A percentile compares a stretch with the other conserved stretches of the same genome.
Evolutionary conservation across 2,329 filamentous ascomycete species (phyloP).

Genomic region (Elsinoe batatas): DNA sequence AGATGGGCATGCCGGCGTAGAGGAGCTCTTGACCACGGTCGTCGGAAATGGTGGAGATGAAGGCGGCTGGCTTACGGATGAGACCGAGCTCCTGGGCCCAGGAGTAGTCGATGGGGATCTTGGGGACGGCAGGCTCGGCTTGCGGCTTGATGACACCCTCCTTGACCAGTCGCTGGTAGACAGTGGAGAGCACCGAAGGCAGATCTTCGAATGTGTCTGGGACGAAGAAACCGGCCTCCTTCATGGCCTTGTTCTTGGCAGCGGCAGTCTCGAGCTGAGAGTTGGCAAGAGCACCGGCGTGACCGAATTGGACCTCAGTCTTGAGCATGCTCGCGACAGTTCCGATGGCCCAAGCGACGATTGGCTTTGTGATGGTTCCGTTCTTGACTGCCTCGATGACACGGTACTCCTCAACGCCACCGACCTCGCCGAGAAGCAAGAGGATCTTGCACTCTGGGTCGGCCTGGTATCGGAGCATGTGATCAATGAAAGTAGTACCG

Average conservation of each 20-base stretch:
- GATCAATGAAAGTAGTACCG: slow-evolving; percentile 98
- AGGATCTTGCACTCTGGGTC: slow-evolving; percentile 98
- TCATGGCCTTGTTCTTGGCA: slow-evolving; percentile 95
- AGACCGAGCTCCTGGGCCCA: slow-evolving; percentile 99
- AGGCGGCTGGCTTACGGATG: slow-evolving; percentile 97
- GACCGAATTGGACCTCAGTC: slow-evolving; percentile 98
- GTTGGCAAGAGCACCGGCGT: slow-evolving; percentile 98
- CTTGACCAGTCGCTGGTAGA: slow-evolving; percentile 83
- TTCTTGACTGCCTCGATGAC: slow-evolving; percentile 97
- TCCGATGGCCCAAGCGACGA: slow-evolving; percentile 98
- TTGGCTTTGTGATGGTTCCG: slow-evolving; percentile 92
- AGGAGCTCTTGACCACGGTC: slow-evolving; percentile 98
- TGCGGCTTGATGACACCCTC: slow-evolving; percentile 76
- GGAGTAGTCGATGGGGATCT: slow-evolving; percentile 99
- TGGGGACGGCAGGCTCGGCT: slow-evolving; percentile 84
- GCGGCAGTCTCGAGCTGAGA: slow-evolving; percentile 96
- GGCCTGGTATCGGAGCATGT: slow-evolving; percentile 89
- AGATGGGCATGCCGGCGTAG: slow-evolving; percentile 98
- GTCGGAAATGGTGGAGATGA: slow-evolving; percentile 99
- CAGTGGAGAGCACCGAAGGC: slow-evolving; percentile 61
- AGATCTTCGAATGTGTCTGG: slow-evolving; percentile 96
- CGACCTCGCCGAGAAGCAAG: slow-evolving; percentile 90
- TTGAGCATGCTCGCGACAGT: slow-evolving; percentile 99
- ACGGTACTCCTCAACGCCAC: slow-evolving; percentile 99
- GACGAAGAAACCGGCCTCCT: slow-evolving; percentile 85